Conservation (phyloP, 345 rosid species). For the Citrus maxima region DNA sequence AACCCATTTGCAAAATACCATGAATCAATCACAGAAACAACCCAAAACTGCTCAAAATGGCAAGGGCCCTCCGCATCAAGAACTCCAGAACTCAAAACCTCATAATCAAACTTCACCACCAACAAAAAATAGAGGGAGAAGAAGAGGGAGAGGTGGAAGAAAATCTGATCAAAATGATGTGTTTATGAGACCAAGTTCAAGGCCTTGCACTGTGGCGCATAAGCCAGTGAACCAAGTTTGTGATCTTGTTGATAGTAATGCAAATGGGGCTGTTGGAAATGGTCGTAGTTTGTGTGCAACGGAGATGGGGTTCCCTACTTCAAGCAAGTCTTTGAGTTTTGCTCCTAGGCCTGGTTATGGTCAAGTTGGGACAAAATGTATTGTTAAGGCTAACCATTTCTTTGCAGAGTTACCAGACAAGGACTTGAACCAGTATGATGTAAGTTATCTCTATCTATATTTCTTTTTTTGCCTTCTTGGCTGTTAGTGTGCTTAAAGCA, state of each 20-base stretch:
- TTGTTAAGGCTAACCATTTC: slow-evolving; percentile 98
- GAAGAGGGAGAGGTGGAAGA: slow-evolving; percentile 92
- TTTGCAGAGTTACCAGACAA: slow-evolving; percentile 84
- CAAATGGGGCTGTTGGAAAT: slow-evolving; percentile 32
- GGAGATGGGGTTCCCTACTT: slow-evolving; percentile 60
- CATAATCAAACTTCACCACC: slow-evolving; percentile 68
- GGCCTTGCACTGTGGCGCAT: slow-evolving; percentile 71
- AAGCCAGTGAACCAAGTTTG: slow-evolving; percentile 46
- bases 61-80: slow-evolving; percentile 54
- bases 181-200: slow-evolving; percentile 86
- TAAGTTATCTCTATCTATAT: slow-evolving; percentile 27
- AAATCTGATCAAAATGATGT: slow-evolving; percentile 91
- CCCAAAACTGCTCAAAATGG: slow-evolving; percentile 71
- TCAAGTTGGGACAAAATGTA: slow-evolving; percentile 80
- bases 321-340: slow-evolving; percentile 72
- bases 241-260: slow-evolving; percentile 25
- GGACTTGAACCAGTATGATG: slow-evolving; percentile 96
- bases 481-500: slow-evolving; percentile 6
- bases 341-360: slow-evolving; percentile 92
- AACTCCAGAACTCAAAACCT: slow-evolving; percentile 32
- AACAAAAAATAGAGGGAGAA: slow-evolving; percentile 58
- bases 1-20: slow-evolving; percentile 53
- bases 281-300: slow-evolving; percentile 23
- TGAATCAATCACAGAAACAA: slow-evolving; percentile 49
- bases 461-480: not conserved